phyloP scores from a whole-genome alignment of 352 stramenopile genomes.

The Phytophthora pistaciae region DNA sequence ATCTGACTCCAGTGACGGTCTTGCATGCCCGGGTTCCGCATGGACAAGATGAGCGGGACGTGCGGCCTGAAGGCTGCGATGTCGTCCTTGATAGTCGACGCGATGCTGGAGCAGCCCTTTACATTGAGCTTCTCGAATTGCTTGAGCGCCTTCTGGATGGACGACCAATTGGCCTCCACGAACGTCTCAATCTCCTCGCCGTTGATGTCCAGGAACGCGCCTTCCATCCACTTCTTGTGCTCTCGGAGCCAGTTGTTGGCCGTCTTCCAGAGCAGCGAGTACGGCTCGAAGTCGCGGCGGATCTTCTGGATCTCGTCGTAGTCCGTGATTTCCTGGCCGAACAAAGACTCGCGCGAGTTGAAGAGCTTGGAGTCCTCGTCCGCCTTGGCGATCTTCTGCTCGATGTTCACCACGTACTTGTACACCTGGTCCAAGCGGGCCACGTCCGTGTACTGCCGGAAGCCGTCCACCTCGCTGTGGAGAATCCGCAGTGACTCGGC shows the following conservation, averaged over 20 bases:
- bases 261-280: slow-evolving; percentile 95
- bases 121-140: slow-evolving; percentile 93
- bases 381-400: slow-evolving; percentile 88
- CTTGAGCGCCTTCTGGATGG: slow-evolving; percentile 93
- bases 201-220: slow-evolving; percentile 91
- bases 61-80: slow-evolving; percentile 92
- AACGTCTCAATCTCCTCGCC: slow-evolving; percentile 94
- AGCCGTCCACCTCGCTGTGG: slow-evolving; percentile 89
- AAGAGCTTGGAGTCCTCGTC: slow-evolving; percentile 92
- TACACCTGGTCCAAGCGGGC: slow-evolving; percentile 86
- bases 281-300: slow-evolving; percentile 94
- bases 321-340: slow-evolving; percentile 90
- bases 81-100: slow-evolving; percentile 89
- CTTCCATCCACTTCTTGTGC: slow-evolving; percentile 94
- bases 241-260: slow-evolving; percentile 92
- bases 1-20: slow-evolving; percentile 94
- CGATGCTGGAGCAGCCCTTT: slow-evolving; percentile 88
- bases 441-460: slow-evolving; percentile 90
- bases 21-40: slow-evolving; percentile 94
- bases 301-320: slow-evolving; percentile 93
- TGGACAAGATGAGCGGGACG: slow-evolving; percentile 89
- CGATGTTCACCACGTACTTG: slow-evolving; percentile 88
- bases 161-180: slow-evolving; percentile 80
- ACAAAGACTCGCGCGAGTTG: slow-evolving; percentile 93
- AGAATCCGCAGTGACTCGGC: slow-evolving; percentile 83